Evolutionary conservation across 768 basidiomycete species (phyloP).

Genomic region (Dentipellis sp.): DNA sequence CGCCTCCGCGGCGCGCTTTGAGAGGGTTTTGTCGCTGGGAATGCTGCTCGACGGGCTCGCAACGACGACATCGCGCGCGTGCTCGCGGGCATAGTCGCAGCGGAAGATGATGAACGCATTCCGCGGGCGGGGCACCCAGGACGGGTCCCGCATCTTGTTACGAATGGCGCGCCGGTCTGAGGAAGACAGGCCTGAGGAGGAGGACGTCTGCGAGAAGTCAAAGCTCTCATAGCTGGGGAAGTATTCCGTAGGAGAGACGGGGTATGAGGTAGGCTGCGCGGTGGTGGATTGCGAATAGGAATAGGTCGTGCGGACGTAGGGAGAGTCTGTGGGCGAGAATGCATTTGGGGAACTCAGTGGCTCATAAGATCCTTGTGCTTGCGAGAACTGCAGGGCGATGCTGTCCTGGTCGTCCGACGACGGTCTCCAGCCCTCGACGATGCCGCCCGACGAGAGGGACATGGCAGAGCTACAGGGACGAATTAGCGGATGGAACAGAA

Average conservation of each 20-base stretch:
- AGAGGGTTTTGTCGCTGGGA: slow-evolving; percentile 43
- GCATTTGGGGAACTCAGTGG: background rate
- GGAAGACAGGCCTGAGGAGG: slow-evolving; percentile 19
- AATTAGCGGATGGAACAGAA: slow-evolving; percentile 2
- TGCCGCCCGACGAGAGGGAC: slow-evolving; percentile 8
- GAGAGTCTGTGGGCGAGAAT: slow-evolving; percentile 1
- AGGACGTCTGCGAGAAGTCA: background rate
- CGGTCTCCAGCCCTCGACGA: slow-evolving; percentile 13
- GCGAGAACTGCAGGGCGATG: slow-evolving; percentile 11
- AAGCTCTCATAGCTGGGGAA: too few species aligned
- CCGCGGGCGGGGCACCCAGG: slow-evolving; percentile 58
- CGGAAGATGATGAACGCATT: slow-evolving; percentile 72
- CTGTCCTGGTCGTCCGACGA: slow-evolving; percentile 10
- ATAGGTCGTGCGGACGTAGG: too few species aligned
- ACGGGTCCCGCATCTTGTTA: slow-evolving; percentile 37
- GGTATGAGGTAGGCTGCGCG: too few species aligned
- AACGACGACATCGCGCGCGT: slow-evolving; percentile 29
- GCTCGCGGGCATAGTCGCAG: slow-evolving; percentile 48
- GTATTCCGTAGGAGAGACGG: too few species aligned
- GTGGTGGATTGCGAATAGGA: too few species aligned
- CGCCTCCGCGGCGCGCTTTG: slow-evolving; percentile 68
- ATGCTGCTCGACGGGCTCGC: slow-evolving; percentile 3
- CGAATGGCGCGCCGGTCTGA: slow-evolving; percentile 30
- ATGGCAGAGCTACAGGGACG: slow-evolving; percentile 5
- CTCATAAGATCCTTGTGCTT: slow-evolving; percentile 1